phyloP scores from a whole-genome alignment of 1,284 basidiomycete species.

The Austropuccinia psidii region DNA sequence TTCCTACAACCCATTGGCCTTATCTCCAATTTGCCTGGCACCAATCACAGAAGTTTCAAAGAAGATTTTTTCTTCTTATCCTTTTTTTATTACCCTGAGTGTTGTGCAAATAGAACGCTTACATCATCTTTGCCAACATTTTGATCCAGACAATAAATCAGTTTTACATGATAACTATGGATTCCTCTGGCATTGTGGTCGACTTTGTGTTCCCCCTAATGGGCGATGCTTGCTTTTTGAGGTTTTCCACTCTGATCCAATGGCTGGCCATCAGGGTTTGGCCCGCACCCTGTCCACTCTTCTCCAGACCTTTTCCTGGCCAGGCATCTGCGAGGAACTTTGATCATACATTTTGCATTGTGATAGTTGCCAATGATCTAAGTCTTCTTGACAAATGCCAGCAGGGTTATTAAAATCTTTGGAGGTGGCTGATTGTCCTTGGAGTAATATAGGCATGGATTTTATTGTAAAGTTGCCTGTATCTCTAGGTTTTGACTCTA shows the following conservation, averaged over 20 bases:
- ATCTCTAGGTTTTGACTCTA: slow-evolving; percentile 34
- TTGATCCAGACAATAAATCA: neutral
- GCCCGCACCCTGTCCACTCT: neutral
- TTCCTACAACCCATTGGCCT: neutral
- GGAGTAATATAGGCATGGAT: slow-evolving; percentile 36
- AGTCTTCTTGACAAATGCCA: neutral
- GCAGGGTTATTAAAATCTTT: neutral
- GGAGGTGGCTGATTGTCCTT: slow-evolving; percentile 30
- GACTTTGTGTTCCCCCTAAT: neutral
- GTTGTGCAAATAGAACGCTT: too few species aligned
- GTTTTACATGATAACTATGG: neutral
- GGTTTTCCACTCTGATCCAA: neutral
- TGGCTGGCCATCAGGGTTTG: neutral
- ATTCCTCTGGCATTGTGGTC: neutral
- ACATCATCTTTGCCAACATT: neutral
- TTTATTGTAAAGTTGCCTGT: slow-evolving; percentile 39
- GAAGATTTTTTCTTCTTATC: neutral
- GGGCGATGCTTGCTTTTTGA: neutral
- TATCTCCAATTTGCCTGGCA: too few species aligned
- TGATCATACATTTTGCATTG: neutral
- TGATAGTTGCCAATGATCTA: slow-evolving; percentile 4
- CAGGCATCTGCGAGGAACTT: neutral
- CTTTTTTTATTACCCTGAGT: neutral
- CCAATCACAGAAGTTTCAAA: too few species aligned
- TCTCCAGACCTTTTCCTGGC: neutral